Base-by-base conservation (phyloP, 2,329 filamentous ascomycete species). In the Ploettnerulaceae sp. region DNA sequence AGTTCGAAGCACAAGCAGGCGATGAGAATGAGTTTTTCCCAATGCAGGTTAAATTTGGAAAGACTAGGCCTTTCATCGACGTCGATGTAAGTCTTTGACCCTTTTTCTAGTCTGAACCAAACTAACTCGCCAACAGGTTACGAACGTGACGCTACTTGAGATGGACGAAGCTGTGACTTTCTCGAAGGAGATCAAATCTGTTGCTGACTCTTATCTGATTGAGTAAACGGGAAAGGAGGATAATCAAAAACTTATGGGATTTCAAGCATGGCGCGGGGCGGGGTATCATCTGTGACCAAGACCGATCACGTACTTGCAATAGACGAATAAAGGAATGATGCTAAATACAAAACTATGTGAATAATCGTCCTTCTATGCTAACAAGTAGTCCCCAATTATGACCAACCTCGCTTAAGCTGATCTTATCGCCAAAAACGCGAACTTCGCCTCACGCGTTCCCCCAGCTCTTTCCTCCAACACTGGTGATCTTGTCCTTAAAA, bases 1-100 rank as follows among this genome's bases (percentile, higher is more conserved):
- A 98, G 66, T 97, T 98, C 57, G 93, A 97, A 68, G 89, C 89
- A 1, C 82, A 87, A 65, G 87, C 87, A 8, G 79, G 82, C 45
- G 87, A 90, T 57, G 93, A 97, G 64, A 84, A 88, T 47, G 90
- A 96, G 60, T 97, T 97, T 72, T 98, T 98, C 81, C 93, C 93
- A 1, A 97, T 98, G 90, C 84, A 79, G 44, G 82, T 97, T 51
- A 79, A 82, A 45, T 98, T 98, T 69, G 83, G 80, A 54, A 96
- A 95, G 76, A 77, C 81, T 32, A 80, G 77, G 48, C 91, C 93
- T 21, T 95, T 88, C 66, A 78, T 97, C 40, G 89, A 96, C 61
- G 87, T 98, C 54, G 89, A 96, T 71, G 91, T 97, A 74, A 83
- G 85, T 78, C 12, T 4, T 8, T 17, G 15, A 6, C n/a, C n/a